These are phyloP conservation scores for Microdochium nivale DNA, from an alignment of 2,329 filamentous ascomycete genomes.

Conservation along the genomic window DNA sequence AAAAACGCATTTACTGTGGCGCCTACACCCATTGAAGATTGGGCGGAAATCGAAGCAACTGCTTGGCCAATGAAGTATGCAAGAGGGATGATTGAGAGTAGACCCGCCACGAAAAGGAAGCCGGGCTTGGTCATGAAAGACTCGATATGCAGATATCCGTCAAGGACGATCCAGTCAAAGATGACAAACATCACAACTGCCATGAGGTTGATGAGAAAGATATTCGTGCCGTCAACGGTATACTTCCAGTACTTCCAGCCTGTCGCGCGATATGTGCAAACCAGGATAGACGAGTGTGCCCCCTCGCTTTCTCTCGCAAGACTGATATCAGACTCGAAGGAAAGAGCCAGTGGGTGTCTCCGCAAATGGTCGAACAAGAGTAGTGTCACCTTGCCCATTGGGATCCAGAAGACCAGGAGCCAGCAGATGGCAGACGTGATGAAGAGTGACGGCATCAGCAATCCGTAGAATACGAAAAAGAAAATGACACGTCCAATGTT, in stretches of 20 bases:
- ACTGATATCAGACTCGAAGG: constrained; percentile 80
- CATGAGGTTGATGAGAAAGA: constrained; percentile 97
- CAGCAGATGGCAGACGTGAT: constrained; percentile 84
- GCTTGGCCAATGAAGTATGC: constrained; percentile 99
- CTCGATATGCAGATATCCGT: constrained; percentile 58
- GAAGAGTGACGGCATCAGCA: constrained; percentile 80
- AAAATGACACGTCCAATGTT: constrained; percentile 90
- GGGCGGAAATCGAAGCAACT: constrained; percentile 94
- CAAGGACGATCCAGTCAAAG: constrained; percentile 79
- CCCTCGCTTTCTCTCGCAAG: constrained; percentile 64
- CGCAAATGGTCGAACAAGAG: constrained; percentile 86
- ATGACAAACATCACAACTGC: constrained; percentile 91
- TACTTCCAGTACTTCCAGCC: constrained; percentile 99
- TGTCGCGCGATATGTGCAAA: constrained; percentile 95
- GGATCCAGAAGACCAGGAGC: constrained; percentile 95
- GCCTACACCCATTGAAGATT: constrained; percentile 96
- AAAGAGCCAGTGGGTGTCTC: constrained; percentile 83
- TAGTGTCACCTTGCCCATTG: constrained; percentile 93
- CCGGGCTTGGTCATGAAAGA: constrained; percentile 72
- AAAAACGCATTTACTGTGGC: constrained; percentile 98
- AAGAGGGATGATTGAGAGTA: constrained; percentile 89
- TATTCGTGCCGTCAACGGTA: constrained; percentile 95
- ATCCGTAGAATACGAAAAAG: constrained; percentile 90
- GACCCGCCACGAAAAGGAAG: constrained; percentile 73
- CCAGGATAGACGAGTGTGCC: constrained; percentile 74